Evolutionary conservation across 768 basidiomycete genomes (phyloP), one percentile per base, ranked within the genome.

Genomic region (Naematelia encephala): DNA sequence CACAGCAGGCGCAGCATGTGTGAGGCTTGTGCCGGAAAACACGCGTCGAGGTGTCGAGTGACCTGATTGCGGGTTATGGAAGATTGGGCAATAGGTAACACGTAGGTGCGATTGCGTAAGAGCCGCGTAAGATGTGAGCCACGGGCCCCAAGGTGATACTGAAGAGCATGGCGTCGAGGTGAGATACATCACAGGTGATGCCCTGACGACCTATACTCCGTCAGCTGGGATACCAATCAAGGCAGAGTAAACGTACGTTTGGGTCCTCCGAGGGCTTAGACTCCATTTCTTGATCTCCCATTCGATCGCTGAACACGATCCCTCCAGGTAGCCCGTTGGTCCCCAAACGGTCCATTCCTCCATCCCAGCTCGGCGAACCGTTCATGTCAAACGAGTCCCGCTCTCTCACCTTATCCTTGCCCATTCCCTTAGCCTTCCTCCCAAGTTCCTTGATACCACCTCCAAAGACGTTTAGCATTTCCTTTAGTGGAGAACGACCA

Each of bases 221-320:
- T n/a, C n/a, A n/a, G n/a, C n/a, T n/a, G n/a, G n/a, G n/a, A n/a
- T n/a, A n/a, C n/a, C n/a, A n/a, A n/a, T n/a, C n/a, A n/a, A n/a
- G n/a, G n/a, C n/a, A n/a, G n/a, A n/a, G n/a, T 2, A 10, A n/a
- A 43, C 63, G 52, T 34, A 55, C 54, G 39, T 45, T 28, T 44
- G 45, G 19, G 26, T 62, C 50, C n/a, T 60, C 59, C 13, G 25
- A 19, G 12, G 39, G 43, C 48, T 11, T 26, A 23, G 11, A 25
- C 2, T 51, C 58, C 72, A 70, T 73, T 52, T 73, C 72, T 21
- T 67, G 57, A 51, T 69, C 72, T 14, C 69, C 72, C 69, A 73
- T 70, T 34, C 69, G 42, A 58, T 73, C 72, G 30, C 63, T 63
- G 46, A 61, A 73, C 3, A 73, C 72, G 25, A 73, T 73, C 16